These are phyloP conservation scores for Crucihimalaya himalaica DNA, from an alignment of 345 rosid species.

Conservation along the genomic window DNA sequence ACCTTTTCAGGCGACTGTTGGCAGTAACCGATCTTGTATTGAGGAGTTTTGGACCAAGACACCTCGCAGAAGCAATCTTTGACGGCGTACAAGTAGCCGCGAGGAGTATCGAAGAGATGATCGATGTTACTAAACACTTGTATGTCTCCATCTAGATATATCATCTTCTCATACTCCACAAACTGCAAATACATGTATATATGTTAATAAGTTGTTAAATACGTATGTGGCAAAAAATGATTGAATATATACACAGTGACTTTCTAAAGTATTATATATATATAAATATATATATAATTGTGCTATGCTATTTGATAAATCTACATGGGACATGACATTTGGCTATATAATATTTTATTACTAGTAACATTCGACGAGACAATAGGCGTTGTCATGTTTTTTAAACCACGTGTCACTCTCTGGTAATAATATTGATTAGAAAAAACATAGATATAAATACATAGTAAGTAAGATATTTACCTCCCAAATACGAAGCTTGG, in stretches of 20 bases:
- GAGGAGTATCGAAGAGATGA: slow-evolving; percentile 54
- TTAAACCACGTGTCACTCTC: background rate
- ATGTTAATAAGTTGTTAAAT: background rate
- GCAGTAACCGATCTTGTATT: slow-evolving; percentile 60
- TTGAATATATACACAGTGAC: background rate
- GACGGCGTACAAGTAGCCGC: slow-evolving; percentile 58
- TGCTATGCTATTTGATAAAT: background rate
- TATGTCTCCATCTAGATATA: slow-evolving; percentile 70
- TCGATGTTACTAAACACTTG: slow-evolving; percentile 67
- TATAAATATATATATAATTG: background rate
- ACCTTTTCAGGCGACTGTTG: slow-evolving; percentile 63
- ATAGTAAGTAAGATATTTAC: slow-evolving; percentile 29
- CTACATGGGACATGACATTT: slow-evolving; percentile 1
- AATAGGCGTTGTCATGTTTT: background rate
- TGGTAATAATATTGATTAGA: background rate
- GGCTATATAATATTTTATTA: background rate
- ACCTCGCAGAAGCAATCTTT: slow-evolving; percentile 70
- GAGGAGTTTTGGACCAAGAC: slow-evolving; percentile 52
- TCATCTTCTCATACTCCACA: slow-evolving; percentile 66
- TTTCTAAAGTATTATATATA: background rate
- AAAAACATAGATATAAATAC: background rate
- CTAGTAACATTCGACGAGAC: background rate
- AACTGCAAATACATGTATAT: slow-evolving; percentile 40
- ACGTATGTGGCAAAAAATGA: no score
- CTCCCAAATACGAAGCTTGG: slow-evolving; percentile 86